Evolutionary conservation across 2,329 filamentous ascomycete species (phyloP).

Genomic region (Fonsecaea erecta): DNA sequence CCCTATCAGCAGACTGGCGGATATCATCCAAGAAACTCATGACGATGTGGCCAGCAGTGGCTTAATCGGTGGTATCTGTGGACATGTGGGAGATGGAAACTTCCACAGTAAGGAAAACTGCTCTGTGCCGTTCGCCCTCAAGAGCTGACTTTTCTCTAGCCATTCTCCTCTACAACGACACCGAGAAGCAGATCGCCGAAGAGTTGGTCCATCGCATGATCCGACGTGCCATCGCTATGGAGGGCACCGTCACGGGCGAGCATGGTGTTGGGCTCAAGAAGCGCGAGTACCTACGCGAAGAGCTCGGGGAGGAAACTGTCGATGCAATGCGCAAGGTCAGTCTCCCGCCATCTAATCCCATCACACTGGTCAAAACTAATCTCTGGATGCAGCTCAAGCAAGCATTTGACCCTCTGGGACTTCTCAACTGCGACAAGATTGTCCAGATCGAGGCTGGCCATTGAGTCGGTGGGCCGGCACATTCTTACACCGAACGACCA

Average conservation of each 20-base stretch:
- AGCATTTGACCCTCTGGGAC: constrained; percentile 68
- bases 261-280: constrained; percentile 74
- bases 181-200: constrained; percentile 60
- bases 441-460: constrained; percentile 55
- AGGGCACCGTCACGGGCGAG: constrained; percentile 74
- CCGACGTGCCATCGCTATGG: constrained; percentile 69
- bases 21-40: constrained; percentile 74
- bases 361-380: constrained; percentile 31
- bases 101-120: constrained; percentile 64
- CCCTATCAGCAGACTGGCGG: constrained; percentile 70
- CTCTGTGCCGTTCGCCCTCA: not conserved
- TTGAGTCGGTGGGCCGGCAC: constrained; percentile 12
- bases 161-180: constrained; percentile 65
- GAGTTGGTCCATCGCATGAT: constrained; percentile 71
- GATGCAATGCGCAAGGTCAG: constrained; percentile 68
- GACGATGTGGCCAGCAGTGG: constrained; percentile 66
- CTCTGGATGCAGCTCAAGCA: constrained; percentile 58
- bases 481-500: not conserved
- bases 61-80: constrained; percentile 68
- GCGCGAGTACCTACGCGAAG: constrained; percentile 66
- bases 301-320: constrained; percentile 64
- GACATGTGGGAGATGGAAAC: constrained; percentile 76
- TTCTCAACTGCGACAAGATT: constrained; percentile 69
- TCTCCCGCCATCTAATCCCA: constrained; percentile 18
- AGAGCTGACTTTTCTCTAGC: constrained; percentile 42